Percentiles rank a stretch among this genome's conserved stretches.
Conservation (phyloP, 2,329 filamentous ascomycete genomes). For the Hypoxylon sp. region DNA sequence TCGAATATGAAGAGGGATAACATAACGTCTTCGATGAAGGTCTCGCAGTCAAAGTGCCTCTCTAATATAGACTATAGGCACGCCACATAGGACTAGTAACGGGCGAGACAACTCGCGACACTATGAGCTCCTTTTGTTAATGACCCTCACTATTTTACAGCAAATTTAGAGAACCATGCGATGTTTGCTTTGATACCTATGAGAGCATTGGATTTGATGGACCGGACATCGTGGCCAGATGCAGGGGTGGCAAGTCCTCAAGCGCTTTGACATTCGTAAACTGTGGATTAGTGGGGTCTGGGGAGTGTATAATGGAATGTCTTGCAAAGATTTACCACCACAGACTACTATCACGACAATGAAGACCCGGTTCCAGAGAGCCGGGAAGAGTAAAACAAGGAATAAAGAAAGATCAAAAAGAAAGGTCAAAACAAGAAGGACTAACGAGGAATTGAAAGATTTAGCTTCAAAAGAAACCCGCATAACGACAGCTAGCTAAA, state of each 20-base stretch:
- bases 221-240: slow-evolving; percentile 4
- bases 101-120: no score
- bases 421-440: slow-evolving; percentile 9
- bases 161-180: background rate
- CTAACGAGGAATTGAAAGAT: slow-evolving; percentile 2
- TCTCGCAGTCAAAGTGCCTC: background rate
- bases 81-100: no score
- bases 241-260: background rate
- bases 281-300: slow-evolving; percentile 5
- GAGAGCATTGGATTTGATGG: background rate
- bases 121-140: no score
- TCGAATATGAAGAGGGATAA: background rate
- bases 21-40: background rate
- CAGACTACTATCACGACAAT: slow-evolving; percentile 18
- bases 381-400: slow-evolving; percentile 13
- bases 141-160: background rate
- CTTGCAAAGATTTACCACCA: slow-evolving; percentile 11
- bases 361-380: slow-evolving; percentile 10
- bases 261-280: slow-evolving; percentile 17
- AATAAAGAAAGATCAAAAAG: slow-evolving; percentile 8
- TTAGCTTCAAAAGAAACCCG: slow-evolving; percentile 36
- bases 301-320: slow-evolving; percentile 8
- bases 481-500: slow-evolving; percentile 27
- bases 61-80: background rate
- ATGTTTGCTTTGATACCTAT: background rate